phyloP scores from a whole-genome alignment of 1,139 yeast species.

The Protomyces inouyei region DNA sequence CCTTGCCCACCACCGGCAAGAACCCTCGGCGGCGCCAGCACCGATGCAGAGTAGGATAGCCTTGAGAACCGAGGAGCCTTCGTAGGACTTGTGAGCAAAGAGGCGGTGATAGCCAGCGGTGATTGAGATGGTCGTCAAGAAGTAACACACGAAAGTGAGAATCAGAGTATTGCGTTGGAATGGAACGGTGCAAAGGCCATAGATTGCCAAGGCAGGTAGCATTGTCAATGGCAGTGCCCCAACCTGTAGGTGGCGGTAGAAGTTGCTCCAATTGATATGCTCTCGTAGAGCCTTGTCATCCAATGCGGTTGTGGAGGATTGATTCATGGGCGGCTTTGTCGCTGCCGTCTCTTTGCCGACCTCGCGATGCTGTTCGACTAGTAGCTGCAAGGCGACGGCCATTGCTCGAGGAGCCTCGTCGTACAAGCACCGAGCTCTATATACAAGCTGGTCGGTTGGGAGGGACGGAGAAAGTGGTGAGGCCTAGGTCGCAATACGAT shows the following conservation, averaged over 20 bases:
- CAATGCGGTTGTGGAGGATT: not conserved
- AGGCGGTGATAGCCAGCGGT: conserved; percentile 90
- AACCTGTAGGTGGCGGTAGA: conserved; percentile 11
- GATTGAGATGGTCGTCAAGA: conserved; percentile 76
- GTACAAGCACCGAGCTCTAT: no score
- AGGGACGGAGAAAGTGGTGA: no score
- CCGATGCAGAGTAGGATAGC: conserved; percentile 77
- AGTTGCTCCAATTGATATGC: conserved; percentile 1
- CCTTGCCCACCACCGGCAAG: conserved; percentile 98
- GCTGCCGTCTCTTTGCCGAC: no score
- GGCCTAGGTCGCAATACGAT: no score
- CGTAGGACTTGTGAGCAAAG: conserved; percentile 85
- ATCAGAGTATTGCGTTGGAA: conserved; percentile 57
- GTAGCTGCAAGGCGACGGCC: no score
- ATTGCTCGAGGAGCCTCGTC: no score
- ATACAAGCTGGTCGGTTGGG: no score
- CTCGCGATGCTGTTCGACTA: no score
- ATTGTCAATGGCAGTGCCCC: conserved; percentile 8
- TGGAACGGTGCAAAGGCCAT: conserved; percentile 51
- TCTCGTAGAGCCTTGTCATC: not conserved
- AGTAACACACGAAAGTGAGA: conserved; percentile 60
- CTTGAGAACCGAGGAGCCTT: conserved; percentile 65
- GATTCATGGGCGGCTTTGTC: no score
- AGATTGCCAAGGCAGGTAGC: conserved; percentile 62
- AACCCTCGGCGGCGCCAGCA: conserved; percentile 93